Evolutionary conservation across 2,329 filamentous ascomycete genomes (phyloP), one percentile per base, ranked within the genome.

Genomic region (Ascochyta viciae-villosae): DNA sequence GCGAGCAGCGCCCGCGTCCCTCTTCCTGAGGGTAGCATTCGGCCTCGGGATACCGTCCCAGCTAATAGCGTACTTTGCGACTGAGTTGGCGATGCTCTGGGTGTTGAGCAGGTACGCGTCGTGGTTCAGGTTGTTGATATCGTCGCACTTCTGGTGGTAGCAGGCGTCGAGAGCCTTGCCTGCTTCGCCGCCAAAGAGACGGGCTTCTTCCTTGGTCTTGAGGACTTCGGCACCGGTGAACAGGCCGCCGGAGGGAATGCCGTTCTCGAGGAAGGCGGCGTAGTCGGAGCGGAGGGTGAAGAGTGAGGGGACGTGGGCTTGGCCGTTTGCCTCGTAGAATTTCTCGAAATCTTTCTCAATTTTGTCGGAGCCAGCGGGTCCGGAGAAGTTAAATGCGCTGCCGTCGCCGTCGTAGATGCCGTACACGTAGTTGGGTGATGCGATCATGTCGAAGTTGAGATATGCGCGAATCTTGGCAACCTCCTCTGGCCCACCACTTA

Each of bases 401-500:
- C 74, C 74, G 54, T 77, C 71, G 43, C 74, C 74, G 51, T 77
- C 74, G 58, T 76, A 76, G 60, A 77, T 73, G 22, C 73, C 73
- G 23, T 74, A 68, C 31, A 75, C 68, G 57, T 74, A 77, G 71
- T 76, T 77, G 39, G 75, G 75, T 3, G 65, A 71, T 5, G 73
- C 75, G 38, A 77, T 75, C 76, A 78, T 78, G 64, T 78, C 76
- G 63, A 77, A 78, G 69, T 78, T 77, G 60, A 78, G 74, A 62
- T 77, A 77, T 12, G 76, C 73, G 10, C 74, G 69, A 51, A 78
- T 68, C 61, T 77, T 77, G 51, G 57, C 60, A 24, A 72, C 69
- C 51, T 77, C 75, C 3, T 64, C 56, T n/a, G 60, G 50, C 29
- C 57, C 62, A 40, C 71, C 71, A 33, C 59, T 57, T 27, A 76